Conservation (phyloP, 164 flowering plant genomes). For the Berberis vulgaris region DNA sequence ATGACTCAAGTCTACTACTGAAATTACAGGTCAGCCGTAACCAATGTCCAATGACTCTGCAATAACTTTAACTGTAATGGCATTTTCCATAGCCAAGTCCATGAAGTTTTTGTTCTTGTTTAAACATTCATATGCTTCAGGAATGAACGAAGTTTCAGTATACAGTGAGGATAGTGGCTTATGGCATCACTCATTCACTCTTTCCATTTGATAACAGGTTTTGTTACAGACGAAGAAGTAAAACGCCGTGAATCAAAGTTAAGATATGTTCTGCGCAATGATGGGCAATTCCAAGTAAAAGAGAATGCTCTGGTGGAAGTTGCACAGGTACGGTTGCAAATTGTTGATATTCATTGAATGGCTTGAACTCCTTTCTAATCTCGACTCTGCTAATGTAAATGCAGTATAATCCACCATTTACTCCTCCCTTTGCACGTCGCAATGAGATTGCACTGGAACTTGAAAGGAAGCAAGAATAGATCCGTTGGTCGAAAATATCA, state of each 20-base stretch:
- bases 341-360: not conserved
- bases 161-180: too few relatives aligned
- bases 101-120: too few relatives aligned
- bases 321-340: constrained; percentile 55
- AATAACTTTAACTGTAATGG: too few relatives aligned
- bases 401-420: constrained; percentile 97
- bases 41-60: too few relatives aligned
- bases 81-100: too few relatives aligned
- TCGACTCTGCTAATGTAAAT: constrained; percentile 9
- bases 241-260: constrained; percentile 43
- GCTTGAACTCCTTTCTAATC: not conserved
- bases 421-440: constrained; percentile 83
- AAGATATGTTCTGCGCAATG: constrained; percentile 41
- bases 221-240: constrained; percentile 76
- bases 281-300: constrained; percentile 49
- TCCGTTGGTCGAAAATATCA: not conserved
- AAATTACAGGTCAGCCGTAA: too few relatives aligned
- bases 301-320: constrained; percentile 57
- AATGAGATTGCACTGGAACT: constrained; percentile 86
- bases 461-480: constrained; percentile 40
- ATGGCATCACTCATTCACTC: not conserved
- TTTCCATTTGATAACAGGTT: constrained; percentile 33
- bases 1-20: too few relatives aligned
- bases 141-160: too few relatives aligned
- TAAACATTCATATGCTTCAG: too few relatives aligned